Base-by-base conservation (phyloP, 2,329 filamentous ascomycete genomes). In the Tolypocladium sp. region DNA sequence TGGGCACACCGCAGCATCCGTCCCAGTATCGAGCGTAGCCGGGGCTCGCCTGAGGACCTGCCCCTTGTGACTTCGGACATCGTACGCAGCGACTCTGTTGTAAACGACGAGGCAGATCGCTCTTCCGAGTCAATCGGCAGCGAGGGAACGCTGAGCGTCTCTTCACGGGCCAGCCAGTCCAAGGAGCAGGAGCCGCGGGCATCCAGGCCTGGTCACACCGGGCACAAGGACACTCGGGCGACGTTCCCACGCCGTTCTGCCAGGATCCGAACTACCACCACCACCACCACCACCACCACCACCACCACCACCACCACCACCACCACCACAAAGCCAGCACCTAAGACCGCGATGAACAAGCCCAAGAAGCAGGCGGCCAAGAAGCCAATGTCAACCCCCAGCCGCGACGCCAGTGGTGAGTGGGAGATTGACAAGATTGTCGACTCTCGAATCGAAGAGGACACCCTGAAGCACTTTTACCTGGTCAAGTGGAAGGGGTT, bases 401-500 rank as follows among this genome's bases (percentile, higher is more conserved):
- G 10, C 10, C 2, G 17, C n/a, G 27, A 20, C 15, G 5, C 8
- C 10, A 17, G 42, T 33, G 65, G 67, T 4, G 73, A 77, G 59
- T 83, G 73, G 67, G 74, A 78, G 57, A 78, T 83, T 0, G 80
- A 84, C 64, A 64, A 67, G 3, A 79, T 83, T 38, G 56, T 81
- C 13, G 73, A 74, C 22, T 72, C 72, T 0, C 68, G 65, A 5
- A 69, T 79, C 42, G 73, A 79, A 46, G 65, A 64, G 8, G 65
- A 68, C 6, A 75, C 73, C 1, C 69, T 70, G 61, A 66, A 73
- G 60, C 70, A 74, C 61, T 67, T 76, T 64, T 85, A 80, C 65
- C 61, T 71, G 4, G 75, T 85, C 57, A 82, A 84, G 67, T 85
- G 82, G 82, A 75, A 77, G 63, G 79, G 77, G 0, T 84, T 74